Conservation (phyloP, 169 alveolate species). For the Eimeria praecox region DNA sequence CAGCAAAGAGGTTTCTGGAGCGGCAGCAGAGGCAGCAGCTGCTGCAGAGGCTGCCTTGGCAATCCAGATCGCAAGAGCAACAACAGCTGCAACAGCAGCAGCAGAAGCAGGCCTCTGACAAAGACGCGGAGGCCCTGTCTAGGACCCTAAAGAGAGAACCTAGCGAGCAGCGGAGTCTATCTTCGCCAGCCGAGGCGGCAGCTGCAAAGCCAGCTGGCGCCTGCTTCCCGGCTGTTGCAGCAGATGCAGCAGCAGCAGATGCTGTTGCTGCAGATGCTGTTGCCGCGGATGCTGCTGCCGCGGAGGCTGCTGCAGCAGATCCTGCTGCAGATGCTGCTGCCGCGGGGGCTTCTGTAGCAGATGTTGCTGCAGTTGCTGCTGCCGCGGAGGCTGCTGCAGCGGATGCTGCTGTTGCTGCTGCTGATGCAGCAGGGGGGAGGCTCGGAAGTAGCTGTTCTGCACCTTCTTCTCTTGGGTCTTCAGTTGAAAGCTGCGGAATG, state of each 20-base stretch:
- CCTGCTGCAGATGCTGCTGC: background rate
- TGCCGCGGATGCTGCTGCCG: background rate
- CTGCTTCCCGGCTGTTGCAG: slow-evolving; percentile 6
- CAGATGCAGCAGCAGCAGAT: slow-evolving; percentile 12
- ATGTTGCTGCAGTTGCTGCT: background rate
- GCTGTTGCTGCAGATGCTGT: background rate
- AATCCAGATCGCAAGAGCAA: background rate
- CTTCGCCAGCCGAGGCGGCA: background rate
- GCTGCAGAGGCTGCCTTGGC: background rate
- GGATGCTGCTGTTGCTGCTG: background rate
- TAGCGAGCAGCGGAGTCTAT: background rate
- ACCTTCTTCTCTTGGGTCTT: background rate
- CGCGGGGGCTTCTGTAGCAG: background rate
- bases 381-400: background rate
- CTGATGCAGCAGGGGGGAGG: background rate
- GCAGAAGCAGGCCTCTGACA: slow-evolving; percentile 38
- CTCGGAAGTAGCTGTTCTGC: background rate
- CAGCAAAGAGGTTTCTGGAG: slow-evolving; percentile 52
- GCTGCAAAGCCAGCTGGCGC: slow-evolving; percentile 64
- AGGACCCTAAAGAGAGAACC: background rate
- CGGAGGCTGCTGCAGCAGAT: background rate
- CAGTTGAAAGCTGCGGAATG: background rate
- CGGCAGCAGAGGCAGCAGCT: slow-evolving; percentile 20
- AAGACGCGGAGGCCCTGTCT: slow-evolving; percentile 51
- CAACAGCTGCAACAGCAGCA: slow-evolving; percentile 17